Conservation (phyloP, 2,329 filamentous ascomycete genomes). For the Oidium heveae region DNA sequence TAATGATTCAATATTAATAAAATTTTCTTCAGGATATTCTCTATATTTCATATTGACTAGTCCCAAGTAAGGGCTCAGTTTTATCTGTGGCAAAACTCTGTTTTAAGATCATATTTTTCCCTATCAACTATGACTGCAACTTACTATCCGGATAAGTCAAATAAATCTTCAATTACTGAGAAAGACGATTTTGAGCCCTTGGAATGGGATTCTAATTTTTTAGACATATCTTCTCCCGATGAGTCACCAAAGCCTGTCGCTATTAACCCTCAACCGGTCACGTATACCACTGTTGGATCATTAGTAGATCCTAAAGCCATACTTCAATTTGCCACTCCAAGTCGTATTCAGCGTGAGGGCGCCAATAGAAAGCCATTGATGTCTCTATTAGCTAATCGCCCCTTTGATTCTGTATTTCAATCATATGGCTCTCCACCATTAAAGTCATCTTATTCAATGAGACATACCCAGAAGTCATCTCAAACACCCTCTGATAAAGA, state of each 20-base stretch:
- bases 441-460: constrained; percentile 11
- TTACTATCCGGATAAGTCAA: neutral
- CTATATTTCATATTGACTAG: no score
- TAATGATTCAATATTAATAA: no score
- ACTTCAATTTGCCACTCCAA: constrained; percentile 13
- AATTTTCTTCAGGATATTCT: no score
- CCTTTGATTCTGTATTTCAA: constrained; percentile 6
- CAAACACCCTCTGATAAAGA: constrained; percentile 2
- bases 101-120: no score
- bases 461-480: constrained; percentile 11
- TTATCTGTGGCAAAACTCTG: no score
- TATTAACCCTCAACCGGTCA: constrained; percentile 9
- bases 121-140: neutral
- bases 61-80: no score
- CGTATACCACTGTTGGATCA: constrained; percentile 15
- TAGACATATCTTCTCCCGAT: constrained; percentile 5
- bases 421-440: constrained; percentile 8
- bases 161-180: neutral
- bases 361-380: constrained; percentile 11
- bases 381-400: constrained; percentile 5
- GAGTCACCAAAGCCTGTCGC: constrained; percentile 12
- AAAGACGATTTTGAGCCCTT: constrained; percentile 11
- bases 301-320: constrained; percentile 11
- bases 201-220: constrained; percentile 12
- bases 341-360: constrained; percentile 15